Evolutionary conservation across 345 rosid species (phyloP), one percentile per base, ranked within the genome.

Genomic region (Gossypium raimondii): DNA sequence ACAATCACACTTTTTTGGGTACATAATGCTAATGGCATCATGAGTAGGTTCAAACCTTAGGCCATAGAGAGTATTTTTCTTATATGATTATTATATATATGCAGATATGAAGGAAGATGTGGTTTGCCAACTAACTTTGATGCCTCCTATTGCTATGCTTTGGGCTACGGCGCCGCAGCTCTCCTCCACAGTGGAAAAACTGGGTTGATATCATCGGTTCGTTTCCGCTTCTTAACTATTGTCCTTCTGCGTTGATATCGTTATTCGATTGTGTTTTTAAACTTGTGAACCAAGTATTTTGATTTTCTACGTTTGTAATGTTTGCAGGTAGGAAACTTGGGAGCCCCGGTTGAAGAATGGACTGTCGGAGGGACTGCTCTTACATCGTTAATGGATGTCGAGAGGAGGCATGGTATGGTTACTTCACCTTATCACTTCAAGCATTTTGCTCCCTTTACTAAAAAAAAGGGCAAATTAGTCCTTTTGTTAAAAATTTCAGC

Each of bases 1-100:
- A 51, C 91, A 91, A 76, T 95, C 98, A 34, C 99, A 95, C 84
- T 95, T 93, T 85, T 95, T 93, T 13, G 97, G 99, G 99, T 95
- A 88, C 79, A 18, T 70, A 45, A 9, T 9, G 73, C 61, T 17
- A 62, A 22, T 2, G 7, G 67, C 18, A 3, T 17, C 44, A 29
- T 17, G 14, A 60, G 22, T 64, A 1, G 24, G 50, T 7, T 22
- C 58, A 58, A 20, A 38, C 45, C 7, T 43, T 11, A 12, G 9
- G 7, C 10, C 2, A 2, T 20, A 13, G 50, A 12, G 29, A 13
- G 17, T 24, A 27, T 55, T 20, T 75, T 53, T 66, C 53, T 73
- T 24, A 11, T 25, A 17, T 68, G 25, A 60, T 68, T 70, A 73
- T 56, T 9, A 52, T 5, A 5, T 34, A 60, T 38, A 45, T 77